Conservation (phyloP, 1,284 basidiomycete genomes). For the Amylostereum areolatum region DNA sequence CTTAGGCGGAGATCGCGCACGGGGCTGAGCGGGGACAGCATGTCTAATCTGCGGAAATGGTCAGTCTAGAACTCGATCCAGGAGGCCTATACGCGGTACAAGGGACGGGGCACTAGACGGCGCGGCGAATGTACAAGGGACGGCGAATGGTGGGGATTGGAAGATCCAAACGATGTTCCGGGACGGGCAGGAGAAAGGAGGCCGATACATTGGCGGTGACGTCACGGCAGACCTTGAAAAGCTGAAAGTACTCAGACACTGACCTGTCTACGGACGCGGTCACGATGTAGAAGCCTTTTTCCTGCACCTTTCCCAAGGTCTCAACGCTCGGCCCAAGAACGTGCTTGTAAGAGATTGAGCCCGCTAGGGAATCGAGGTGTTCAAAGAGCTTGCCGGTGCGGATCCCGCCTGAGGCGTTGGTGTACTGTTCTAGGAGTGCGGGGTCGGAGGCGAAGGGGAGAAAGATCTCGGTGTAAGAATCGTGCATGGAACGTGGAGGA, state of each 20-base stretch:
- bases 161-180: too few relatives aligned
- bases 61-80: not conserved
- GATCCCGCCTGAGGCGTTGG: conserved; percentile 64
- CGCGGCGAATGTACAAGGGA: too few relatives aligned
- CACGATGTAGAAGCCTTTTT: conserved; percentile 74
- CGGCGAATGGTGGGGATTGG: too few relatives aligned
- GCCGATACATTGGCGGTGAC: too few relatives aligned
- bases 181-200: too few relatives aligned
- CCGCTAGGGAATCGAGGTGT: conserved; percentile 77
- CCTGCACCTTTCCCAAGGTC: conserved; percentile 44
- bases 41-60: conserved; percentile 45
- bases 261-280: conserved; percentile 78
- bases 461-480: conserved; percentile 61
- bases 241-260: conserved; percentile 16
- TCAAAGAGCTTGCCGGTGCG: conserved; percentile 70
- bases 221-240: not conserved
- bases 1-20: conserved; percentile 65
- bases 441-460: conserved; percentile 59
- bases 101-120: too few relatives aligned
- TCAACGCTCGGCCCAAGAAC: conserved; percentile 60
- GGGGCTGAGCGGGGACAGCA: conserved; percentile 52
- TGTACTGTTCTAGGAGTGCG: conserved; percentile 58
- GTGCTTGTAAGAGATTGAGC: conserved; percentile 79
- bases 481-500: conserved; percentile 53
- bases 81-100: too few relatives aligned